Evolutionary conservation across 257 asterid species (phyloP), one percentile per base, ranked within the genome.

Genomic region (Solanum chiquidenum): DNA sequence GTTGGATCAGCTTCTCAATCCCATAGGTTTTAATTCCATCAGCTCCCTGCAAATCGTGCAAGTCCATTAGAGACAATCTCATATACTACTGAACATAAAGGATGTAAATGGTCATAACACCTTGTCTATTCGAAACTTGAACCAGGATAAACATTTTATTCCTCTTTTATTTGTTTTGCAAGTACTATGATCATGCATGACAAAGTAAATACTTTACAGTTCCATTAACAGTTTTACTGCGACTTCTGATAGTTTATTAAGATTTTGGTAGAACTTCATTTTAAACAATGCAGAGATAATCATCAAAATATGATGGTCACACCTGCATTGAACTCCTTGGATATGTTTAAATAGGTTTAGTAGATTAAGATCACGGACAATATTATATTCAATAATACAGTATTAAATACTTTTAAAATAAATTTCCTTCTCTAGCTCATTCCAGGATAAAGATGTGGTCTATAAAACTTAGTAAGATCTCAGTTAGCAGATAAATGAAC

Each of bases 1-100:
- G 92, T 90, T 95, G 97, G 75, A 96, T 89, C 92, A 96, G 90
- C 87, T 95, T 95, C 90, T 95, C 99, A 66, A 95, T 90, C 83
- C 99, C 97, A 72, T 92, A 96, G 83, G 87, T 92, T 90, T 92
- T 86, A 21, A 93, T 92, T 71, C 98, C 98, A n/a, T 93, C 98
- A 89, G 92, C 88, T 89, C 95, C 98, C 99, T 95, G 92, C 62
- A 84, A 83, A 35, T 25, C 25, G 35, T 60, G 35, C 49, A 84
- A 35, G 58, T 34, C 74, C 8, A 13, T 34, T 34, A 58, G 20
- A 60, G 35, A 60, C 71, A 10, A 60, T 38, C 35, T 31, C 86
- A 84, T 84, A 84, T 62, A 31, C 25, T 33, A 20, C 49, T 20
- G 86, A 55, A 20, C 21, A 83, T 62, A 55, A 55, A 83, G 29